Base-by-base conservation (phyloP, 2,329 filamentous ascomycete species). In the Cercospora beticola region DNA sequence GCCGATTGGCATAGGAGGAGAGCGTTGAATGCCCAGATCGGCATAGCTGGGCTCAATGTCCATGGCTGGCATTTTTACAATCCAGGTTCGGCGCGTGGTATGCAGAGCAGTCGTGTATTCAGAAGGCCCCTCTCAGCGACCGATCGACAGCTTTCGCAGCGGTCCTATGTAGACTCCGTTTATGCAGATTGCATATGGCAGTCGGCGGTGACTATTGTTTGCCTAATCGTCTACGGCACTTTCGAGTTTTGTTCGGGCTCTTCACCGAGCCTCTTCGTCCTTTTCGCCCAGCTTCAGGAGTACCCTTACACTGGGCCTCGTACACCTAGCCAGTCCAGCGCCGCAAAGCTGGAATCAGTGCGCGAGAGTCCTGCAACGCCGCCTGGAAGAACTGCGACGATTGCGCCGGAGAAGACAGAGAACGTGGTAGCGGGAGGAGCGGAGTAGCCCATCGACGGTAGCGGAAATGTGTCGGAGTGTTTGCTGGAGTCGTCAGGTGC, bases 201-300 rank as follows among this genome's bases (percentile, higher is more conserved):
- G 62, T 46, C 60, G 40, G 36, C 33, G 60, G 60, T 46, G 33
- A 28, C 26, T 28, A 31, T 14, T 28, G 18, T 43, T 54, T 46
- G 33, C 62, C 52, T 43, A 30, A 23, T 49, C 36, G 49, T 46
- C n/a, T 43, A 57, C 52, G 62, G 62, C 54, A 58, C 62, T 58
- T 65, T 36, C 31, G 36, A 43, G 36, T 26, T 28, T 54, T 65
- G 54, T 46, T 49, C 30, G 23, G 62, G 33, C 62, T 65, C 54
- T 43, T 65, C 33, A 18, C 9, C 16, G 33, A 59, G 54, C 54
- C 36, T 36, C 64, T 56, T 62, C 62, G 31, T 66, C 56, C 69
- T 74, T 84, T 84, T 83, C 82, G 83, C 84, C 83, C 83, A 83
- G 83, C 83, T 76, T 85, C 82, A 85, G 81, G 83, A 65, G 18